Percentiles rank a stretch among this genome's conserved stretches.
phyloP scores from a whole-genome alignment of 75 land plant species.

The Cunninghamia lanceolata region DNA sequence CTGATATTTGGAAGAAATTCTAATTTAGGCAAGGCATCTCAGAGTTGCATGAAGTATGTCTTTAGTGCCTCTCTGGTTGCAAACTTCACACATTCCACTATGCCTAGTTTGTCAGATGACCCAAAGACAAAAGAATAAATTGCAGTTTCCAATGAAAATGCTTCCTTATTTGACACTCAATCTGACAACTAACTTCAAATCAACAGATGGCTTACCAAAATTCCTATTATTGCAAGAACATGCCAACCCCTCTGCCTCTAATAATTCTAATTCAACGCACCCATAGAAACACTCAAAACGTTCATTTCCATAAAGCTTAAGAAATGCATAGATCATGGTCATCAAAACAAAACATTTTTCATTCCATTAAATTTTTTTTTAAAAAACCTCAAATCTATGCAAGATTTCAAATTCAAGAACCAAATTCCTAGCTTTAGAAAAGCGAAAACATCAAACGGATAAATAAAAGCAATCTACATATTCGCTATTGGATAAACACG shows the following conservation, averaged over 20 bases:
- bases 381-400: not conserved
- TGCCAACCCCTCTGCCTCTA: not conserved
- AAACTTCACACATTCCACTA: not conserved
- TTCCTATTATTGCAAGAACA: too few relatives aligned
- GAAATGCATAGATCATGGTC: not conserved
- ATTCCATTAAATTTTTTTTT: not conserved
- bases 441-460: not conserved
- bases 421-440: not conserved
- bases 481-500: not conserved
- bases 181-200: not conserved
- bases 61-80: not conserved
- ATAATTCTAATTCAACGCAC: not conserved
- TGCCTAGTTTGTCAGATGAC: not conserved
- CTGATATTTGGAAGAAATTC: not conserved
- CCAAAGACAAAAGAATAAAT: too few relatives aligned
- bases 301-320: not conserved
- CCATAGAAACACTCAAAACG: not conserved
- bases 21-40: not conserved
- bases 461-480: not conserved
- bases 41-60: not conserved
- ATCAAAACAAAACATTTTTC: not conserved
- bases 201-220: not conserved
- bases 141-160: too few relatives aligned
- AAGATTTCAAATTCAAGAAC: not conserved
- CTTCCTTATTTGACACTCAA: not conserved